These are phyloP conservation scores for Teratosphaeria epicoccoides DNA, from an alignment of 2,329 filamentous ascomycete genomes.

Conservation along the genomic window DNA sequence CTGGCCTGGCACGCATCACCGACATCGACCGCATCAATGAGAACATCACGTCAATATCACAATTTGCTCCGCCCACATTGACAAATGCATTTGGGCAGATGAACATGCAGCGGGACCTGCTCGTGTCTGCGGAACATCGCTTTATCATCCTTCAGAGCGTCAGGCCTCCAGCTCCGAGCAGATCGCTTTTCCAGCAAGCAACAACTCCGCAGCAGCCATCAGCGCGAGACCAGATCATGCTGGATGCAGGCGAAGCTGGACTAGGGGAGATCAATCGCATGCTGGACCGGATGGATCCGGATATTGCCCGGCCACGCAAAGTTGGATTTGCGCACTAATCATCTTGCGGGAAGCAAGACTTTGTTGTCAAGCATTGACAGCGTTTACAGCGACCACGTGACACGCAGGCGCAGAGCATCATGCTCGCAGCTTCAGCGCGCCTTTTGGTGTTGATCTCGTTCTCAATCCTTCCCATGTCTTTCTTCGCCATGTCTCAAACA, in stretches of 20 bases:
- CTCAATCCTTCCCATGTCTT: neutral
- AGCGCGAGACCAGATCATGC: constrained; percentile 32
- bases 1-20: constrained; percentile 32
- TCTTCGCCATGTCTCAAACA: neutral
- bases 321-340: constrained; percentile 26
- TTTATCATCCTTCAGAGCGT: constrained; percentile 32
- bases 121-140: constrained; percentile 35
- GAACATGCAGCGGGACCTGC: constrained; percentile 34
- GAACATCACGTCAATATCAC: constrained; percentile 32
- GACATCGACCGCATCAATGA: constrained; percentile 33
- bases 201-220: constrained; percentile 15
- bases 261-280: constrained; percentile 39
- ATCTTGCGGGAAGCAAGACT: neutral
- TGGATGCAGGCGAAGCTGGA: constrained; percentile 36
- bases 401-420: neutral
- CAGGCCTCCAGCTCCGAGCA: constrained; percentile 21
- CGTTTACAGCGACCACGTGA: neutral
- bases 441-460: neutral
- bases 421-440: neutral
- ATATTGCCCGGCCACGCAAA: constrained; percentile 16
- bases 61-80: constrained; percentile 28
- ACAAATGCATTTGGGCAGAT: constrained; percentile 30
- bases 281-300: constrained; percentile 28
- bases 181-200: constrained; percentile 24
- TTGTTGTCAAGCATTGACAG: too few species aligned